These are phyloP conservation scores for Emericellopsis terricola DNA, from an alignment of 495 filamentous ascomycete genomes.

Conservation along the genomic window DNA sequence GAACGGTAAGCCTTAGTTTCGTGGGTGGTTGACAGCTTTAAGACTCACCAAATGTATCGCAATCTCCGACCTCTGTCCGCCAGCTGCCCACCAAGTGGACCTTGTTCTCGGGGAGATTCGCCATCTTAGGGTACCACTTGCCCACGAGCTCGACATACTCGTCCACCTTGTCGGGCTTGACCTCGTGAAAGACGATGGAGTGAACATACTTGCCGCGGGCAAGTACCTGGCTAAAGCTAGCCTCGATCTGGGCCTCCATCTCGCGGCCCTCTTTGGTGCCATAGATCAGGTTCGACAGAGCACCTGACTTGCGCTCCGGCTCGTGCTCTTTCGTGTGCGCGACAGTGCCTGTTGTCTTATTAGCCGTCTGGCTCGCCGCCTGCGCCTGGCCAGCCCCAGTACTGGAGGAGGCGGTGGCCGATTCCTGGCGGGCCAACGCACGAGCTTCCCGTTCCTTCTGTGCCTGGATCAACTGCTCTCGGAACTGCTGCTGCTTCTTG, in stretches of 20 bases:
- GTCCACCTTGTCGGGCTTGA: slow-evolving; percentile 87
- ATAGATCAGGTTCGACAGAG: slow-evolving; percentile 64
- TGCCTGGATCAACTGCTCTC: slow-evolving; percentile 58
- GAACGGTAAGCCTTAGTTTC: not conserved
- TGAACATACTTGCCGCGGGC: slow-evolving; percentile 97
- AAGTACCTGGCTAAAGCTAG: slow-evolving; percentile 81
- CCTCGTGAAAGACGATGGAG: slow-evolving; percentile 91
- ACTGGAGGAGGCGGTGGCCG: slow-evolving; percentile 17
- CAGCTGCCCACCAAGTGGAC: slow-evolving; percentile 96
- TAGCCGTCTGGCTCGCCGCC: slow-evolving; percentile 9
- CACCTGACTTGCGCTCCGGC: slow-evolving; percentile 30
- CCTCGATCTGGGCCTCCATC: slow-evolving; percentile 85
- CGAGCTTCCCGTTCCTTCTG: slow-evolving; percentile 73
- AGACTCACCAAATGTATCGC: slow-evolving; percentile 79
- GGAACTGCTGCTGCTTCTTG: slow-evolving; percentile 66
- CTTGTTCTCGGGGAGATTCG: slow-evolving; percentile 61
- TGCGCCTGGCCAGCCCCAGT: slow-evolving; percentile 36
- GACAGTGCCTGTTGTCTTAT: slow-evolving; percentile 28
- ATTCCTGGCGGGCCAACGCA: slow-evolving; percentile 22
- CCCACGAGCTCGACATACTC: slow-evolving; percentile 91
- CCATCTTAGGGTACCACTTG: slow-evolving; percentile 79
- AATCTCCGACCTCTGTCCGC: slow-evolving; percentile 95
- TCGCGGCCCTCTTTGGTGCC: slow-evolving; percentile 87
- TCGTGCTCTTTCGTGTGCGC: slow-evolving; percentile 23
- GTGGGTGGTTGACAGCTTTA: not conserved